A percentile compares a stretch with the other conserved stretches of the same genome.
Evolutionary conservation across 140 eudicot genomes (phyloP).

Genomic region (Senecio squalidus): DNA sequence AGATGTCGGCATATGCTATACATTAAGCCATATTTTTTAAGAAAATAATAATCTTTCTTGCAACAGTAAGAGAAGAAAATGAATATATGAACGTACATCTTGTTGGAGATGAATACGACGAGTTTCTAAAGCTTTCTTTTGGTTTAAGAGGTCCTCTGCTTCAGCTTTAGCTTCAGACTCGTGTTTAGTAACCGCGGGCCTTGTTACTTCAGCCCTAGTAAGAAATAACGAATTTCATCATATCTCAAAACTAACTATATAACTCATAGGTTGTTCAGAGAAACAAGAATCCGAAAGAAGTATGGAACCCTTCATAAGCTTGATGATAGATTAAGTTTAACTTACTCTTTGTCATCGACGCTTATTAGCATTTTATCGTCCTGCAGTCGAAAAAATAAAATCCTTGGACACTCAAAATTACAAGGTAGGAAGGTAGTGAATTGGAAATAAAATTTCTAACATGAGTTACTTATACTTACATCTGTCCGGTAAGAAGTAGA

Average conservation of each 20-base stretch:
- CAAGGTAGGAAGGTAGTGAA: not conserved
- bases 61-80: not conserved
- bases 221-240: not conserved
- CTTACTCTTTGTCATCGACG: constrained; percentile 67
- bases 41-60: not conserved
- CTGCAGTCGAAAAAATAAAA: constrained; percentile 35
- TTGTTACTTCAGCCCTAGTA: constrained; percentile 49
- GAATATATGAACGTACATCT: constrained; percentile 48
- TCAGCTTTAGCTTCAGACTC: constrained; percentile 38
- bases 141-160: constrained; percentile 39
- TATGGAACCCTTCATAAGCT: no score
- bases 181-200: constrained; percentile 40
- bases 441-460: not conserved
- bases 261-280: no score
- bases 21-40: no score
- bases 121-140: constrained; percentile 51
- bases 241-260: no score
- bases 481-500: no score
- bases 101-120: constrained; percentile 67
- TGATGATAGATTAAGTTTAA: constrained; percentile 16
- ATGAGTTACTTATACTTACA: constrained; percentile 17
- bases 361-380: constrained; percentile 52
- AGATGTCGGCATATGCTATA: no score
- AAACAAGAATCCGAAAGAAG: no score
- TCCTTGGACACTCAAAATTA: constrained; percentile 7